Base-by-base conservation (phyloP, 2,329 filamentous ascomycete species). In the Cryphonectria parasitica region DNA sequence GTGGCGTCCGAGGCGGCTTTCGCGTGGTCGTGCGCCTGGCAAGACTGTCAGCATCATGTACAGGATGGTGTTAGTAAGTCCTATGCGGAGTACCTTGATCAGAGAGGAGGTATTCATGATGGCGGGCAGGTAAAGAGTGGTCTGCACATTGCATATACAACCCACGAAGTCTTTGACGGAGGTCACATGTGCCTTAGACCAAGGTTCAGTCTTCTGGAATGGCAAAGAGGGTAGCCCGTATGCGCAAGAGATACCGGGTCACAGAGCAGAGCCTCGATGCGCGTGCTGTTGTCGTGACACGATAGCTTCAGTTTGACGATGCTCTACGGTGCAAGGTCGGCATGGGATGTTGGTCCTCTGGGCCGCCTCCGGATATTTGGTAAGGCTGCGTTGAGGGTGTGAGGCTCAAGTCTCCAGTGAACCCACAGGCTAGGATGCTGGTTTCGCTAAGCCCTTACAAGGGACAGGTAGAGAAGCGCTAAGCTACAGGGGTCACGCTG, bases 21-120 rank as follows among this genome's bases (percentile, higher is more conserved):
- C 66, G 94, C 95, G 82, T 98, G 94, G 75, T 95, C 91, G 81
- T 97, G 93, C 73, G 95, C 95, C 89, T 95, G 75, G 67, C 63
- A 62, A 28, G 64, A 64, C 19, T 43, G 71, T 78, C 71, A 79
- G 76, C 54, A 60, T 73, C 66, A 73, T 62, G 68, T 69, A 49
- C 66, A 58, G 65, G 41, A 67, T 72, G 71, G 43, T 64, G 25
- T 49, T 68, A 68, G 58, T 15, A 25, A 60, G 63, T 36, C 54
- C 61, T 34, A n/a, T 45, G 43, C 49, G 49, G 58, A 78, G 71
- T 83, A 91, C 90, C 82, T 91, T 85, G 76, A 87, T 90, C 74
- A 94, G 81, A 60, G 91, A 87, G 69, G 92, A 88, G 41, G 87
- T 84, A 78, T 94, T 92, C 92, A 94, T 94, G 64, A 25, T 61